Evolutionary conservation across 1,284 basidiomycete genomes (phyloP).

Genomic region (Schizophyllum amplum): DNA sequence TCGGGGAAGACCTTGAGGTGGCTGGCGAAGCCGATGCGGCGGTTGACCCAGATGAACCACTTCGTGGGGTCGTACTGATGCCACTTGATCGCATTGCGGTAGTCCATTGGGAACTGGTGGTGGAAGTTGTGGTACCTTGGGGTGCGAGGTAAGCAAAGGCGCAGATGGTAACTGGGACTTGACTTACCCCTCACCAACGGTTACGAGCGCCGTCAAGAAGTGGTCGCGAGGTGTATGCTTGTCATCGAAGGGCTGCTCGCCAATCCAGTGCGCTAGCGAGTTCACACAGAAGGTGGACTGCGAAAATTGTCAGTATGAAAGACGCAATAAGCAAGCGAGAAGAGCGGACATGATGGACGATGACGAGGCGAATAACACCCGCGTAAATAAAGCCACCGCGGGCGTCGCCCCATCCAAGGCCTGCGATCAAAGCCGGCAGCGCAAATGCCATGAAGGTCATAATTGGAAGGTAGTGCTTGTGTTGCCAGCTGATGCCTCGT

Average conservation of each 20-base stretch:
- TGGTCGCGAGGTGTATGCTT: conserved; percentile 78
- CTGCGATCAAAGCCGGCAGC: conserved; percentile 62
- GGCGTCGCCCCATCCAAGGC: conserved; percentile 71
- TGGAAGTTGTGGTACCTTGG: conserved; percentile 73
- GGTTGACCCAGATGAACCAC: conserved; percentile 69
- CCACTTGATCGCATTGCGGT: conserved; percentile 78
- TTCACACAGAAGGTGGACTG: conserved; percentile 86
- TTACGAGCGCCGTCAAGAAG: conserved; percentile 70
- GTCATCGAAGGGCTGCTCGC: conserved; percentile 77
- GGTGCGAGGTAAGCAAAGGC: too few species aligned
- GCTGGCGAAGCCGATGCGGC: conserved; percentile 56
- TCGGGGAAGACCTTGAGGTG: conserved; percentile 80
- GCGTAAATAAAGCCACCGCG: conserved; percentile 71
- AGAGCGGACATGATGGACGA: conserved; percentile 68
- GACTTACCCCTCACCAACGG: conserved; percentile 72
- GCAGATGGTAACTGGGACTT: too few species aligned
- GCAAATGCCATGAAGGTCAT: conserved; percentile 59
- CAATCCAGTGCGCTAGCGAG: conserved; percentile 81
- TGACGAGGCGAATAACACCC: conserved; percentile 58
- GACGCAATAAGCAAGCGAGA: background rate
- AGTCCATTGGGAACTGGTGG: conserved; percentile 81
- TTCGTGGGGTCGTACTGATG: conserved; percentile 74
- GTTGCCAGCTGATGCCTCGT: conserved; percentile 48
- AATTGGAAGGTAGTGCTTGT: conserved; percentile 61
- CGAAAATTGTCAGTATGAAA: background rate